Evolutionary conservation across 2,329 filamentous ascomycete species (phyloP), one percentile per base, ranked within the genome.

Genomic region (Arthrobotrys sinensis): DNA sequence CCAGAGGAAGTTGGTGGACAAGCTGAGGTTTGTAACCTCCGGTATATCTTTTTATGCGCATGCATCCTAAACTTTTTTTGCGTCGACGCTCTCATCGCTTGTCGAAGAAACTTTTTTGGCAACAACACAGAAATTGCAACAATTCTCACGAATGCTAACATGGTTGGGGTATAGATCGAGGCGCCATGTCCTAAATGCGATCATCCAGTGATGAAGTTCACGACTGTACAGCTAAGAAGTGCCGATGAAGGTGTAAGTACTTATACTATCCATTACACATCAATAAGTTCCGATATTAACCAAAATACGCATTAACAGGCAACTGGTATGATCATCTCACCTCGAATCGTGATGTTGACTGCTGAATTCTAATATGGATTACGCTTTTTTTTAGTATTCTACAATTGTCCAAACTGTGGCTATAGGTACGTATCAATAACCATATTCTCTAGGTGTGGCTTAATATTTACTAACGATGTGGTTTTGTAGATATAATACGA

Each of bases 161-260:
- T n/a, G 1, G 19, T 21, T 1, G 1, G 11, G 1, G 36, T 34
- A 12, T 64, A 80, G 79, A 92, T 89, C 81, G 86, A 89, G 77
- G 88, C 91, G 83, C 90, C 88, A 52, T 98, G 96, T 83, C 89
- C 91, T 53, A 91, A 93, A 82, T 98, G 96, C 84, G 93, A 91
- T 14, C 87, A 90, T 66, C 90, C 90, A 66, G 91, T 97, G 83
- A 93, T 98, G 84, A 92, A 90, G 81, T 98, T 91, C 84, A 92
- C 93, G 62, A 92, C 92, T 1, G 90, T 93, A 78, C 96, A 99
- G 84, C 86, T 97, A 82, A 91, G 95, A 81, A 91, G 94, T 87
- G 96, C 95, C 68, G 96, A 99, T 84, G 95, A 98, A 89, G 96
- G 96, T 79, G 93, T 91, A 80, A 97, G 95, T 0, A 90, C 21